Evolutionary conservation across 2,329 filamentous ascomycete species (phyloP).

Genomic region (Fusarium robinianum): DNA sequence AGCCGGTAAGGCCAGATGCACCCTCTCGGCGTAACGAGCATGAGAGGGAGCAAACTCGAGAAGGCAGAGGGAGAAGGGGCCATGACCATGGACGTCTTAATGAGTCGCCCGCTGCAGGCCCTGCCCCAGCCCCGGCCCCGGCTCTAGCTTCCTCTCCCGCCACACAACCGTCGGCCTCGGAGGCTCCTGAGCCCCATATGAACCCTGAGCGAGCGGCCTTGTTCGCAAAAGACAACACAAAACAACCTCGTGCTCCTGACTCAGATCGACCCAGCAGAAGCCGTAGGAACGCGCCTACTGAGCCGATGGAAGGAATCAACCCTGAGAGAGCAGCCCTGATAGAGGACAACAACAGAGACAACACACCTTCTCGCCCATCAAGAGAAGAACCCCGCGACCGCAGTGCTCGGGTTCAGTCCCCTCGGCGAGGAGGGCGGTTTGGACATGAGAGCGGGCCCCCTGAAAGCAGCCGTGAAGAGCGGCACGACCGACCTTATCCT

Average conservation of each 20-base stretch:
- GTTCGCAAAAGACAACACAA: conserved; percentile 45
- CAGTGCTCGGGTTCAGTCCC: conserved; percentile 51
- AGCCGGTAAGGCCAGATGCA: conserved; percentile 36
- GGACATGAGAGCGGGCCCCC: conserved; percentile 37
- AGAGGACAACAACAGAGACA: conserved; percentile 47
- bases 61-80: conserved; percentile 34
- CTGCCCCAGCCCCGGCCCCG: conserved; percentile 36
- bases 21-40: conserved; percentile 46
- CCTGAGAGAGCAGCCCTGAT: conserved; percentile 54
- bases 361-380: conserved; percentile 41
- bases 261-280: conserved; percentile 37
- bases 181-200: conserved; percentile 52
- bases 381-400: conserved; percentile 54
- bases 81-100: conserved; percentile 38
- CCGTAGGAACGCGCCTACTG: conserved; percentile 37
- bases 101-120: conserved; percentile 35
- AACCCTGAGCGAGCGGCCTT: conserved; percentile 61
- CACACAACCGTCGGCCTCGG: too few species aligned
- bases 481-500: conserved; percentile 49
- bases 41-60: conserved; percentile 49
- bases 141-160: too few species aligned
- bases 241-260: conserved; percentile 37
- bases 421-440: conserved; percentile 47
- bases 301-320: conserved; percentile 49
- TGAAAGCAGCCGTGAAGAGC: conserved; percentile 52